These are phyloP conservation scores for Hibiscus mutabilis DNA, from an alignment of 345 rosid species.

Conservation along the genomic window DNA sequence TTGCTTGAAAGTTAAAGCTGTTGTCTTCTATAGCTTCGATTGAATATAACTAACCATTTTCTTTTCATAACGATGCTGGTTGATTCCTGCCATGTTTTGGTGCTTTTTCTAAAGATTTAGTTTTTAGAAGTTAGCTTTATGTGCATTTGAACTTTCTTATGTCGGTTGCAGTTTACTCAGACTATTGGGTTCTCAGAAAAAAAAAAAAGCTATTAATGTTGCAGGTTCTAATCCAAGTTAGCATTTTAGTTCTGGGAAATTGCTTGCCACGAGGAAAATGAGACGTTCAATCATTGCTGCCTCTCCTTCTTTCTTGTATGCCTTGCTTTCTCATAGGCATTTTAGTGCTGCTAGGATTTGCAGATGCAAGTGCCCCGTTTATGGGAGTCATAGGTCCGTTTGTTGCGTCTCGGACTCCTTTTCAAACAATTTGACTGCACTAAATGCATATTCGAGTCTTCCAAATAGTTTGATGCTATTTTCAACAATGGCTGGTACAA, in stretches of 20 bases:
- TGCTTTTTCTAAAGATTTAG: not conserved
- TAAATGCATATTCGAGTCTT: not conserved
- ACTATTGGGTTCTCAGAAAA: not conserved
- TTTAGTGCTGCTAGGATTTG: not conserved
- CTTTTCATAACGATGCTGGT: not conserved
- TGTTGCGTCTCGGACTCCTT: slow-evolving; percentile 2
- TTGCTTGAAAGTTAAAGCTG: not conserved
- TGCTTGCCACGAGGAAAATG: slow-evolving; percentile 19
- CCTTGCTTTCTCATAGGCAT: slow-evolving; percentile 8
- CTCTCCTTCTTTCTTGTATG: slow-evolving; percentile 12
- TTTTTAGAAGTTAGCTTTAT: not conserved
- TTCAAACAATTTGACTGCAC: slow-evolving; percentile 2
- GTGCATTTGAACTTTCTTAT: not conserved
- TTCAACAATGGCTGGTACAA: slow-evolving; percentile 43
- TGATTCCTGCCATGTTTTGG: not conserved
- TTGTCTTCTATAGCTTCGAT: not conserved
- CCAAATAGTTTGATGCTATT: slow-evolving; percentile 17
- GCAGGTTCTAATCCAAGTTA: slow-evolving; percentile 6
- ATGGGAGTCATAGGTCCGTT: slow-evolving; percentile 3
- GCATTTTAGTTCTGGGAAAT: slow-evolving; percentile 5
- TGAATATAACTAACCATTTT: not conserved
- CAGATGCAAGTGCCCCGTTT: slow-evolving; percentile 6
- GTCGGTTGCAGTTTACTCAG: too few species aligned
- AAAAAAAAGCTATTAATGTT: not conserved
- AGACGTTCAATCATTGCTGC: not conserved